A percentile compares a stretch with the other conserved stretches of the same genome.
phyloP scores from a whole-genome alignment of 2,329 filamentous ascomycete genomes.

The Sporothrix sp. region DNA sequence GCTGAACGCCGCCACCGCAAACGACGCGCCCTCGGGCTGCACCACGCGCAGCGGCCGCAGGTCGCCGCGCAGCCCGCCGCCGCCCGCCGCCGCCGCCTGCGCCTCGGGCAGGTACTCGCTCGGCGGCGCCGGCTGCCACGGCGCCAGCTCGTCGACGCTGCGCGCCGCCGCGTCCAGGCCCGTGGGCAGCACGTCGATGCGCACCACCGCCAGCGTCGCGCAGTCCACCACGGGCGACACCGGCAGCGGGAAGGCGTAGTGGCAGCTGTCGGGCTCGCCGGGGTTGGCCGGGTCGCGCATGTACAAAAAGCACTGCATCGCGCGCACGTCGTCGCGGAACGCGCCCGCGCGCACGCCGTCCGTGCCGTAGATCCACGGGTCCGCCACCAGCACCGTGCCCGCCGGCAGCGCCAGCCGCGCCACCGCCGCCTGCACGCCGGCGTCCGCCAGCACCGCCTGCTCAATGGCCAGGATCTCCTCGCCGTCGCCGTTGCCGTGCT shows the following conservation, averaged over 20 bases:
- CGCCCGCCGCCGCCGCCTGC: too few relatives aligned
- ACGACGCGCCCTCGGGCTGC: constrained; percentile 19
- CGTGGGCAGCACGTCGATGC: constrained; percentile 36
- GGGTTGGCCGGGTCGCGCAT: constrained; percentile 52
- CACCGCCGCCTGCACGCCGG: constrained; percentile 48
- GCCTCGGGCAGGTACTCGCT: constrained; percentile 30
- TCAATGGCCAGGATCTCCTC: constrained; percentile 52
- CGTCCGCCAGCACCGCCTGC: constrained; percentile 43
- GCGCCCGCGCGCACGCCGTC: constrained; percentile 29
- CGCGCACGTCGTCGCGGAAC: constrained; percentile 14
- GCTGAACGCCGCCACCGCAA: constrained; percentile 36
- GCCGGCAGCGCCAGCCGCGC: constrained; percentile 52
- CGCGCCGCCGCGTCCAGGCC: constrained; percentile 40
- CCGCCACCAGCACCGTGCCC: constrained; percentile 47
- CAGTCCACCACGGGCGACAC: constrained; percentile 49
- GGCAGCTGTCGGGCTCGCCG: constrained; percentile 52
- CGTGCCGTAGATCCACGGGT: constrained; percentile 57
- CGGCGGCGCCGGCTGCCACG: constrained; percentile 32
- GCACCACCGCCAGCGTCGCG: constrained; percentile 33
- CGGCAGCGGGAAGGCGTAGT: constrained; percentile 45
- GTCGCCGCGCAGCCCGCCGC: constrained; percentile 31
- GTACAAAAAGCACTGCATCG: constrained; percentile 57
- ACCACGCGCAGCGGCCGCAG: constrained; percentile 42
- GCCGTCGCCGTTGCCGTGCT: constrained; percentile 49
- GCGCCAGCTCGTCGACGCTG: constrained; percentile 18